Conservation (phyloP, 495 filamentous ascomycete genomes). For the Xylaria venustula region DNA sequence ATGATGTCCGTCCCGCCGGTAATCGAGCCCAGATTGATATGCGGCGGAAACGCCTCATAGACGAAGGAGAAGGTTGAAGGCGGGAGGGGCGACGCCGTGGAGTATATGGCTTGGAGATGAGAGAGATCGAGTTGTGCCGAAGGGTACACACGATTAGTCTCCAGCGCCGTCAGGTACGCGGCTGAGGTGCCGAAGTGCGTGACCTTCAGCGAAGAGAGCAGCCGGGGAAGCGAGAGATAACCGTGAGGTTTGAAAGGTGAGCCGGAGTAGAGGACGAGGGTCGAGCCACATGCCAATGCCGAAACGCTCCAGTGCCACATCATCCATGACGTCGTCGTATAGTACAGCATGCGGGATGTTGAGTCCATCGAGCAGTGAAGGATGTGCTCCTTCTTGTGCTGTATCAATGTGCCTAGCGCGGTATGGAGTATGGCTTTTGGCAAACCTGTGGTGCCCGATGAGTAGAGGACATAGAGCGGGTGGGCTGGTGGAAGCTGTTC, state of each 20-base stretch:
- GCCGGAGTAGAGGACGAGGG: conserved; percentile 83
- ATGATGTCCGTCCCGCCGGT: conserved; percentile 93
- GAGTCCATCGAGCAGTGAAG: conserved; percentile 73
- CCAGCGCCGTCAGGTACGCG: conserved; percentile 87
- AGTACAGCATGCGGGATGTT: conserved; percentile 65
- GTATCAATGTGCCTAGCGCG: conserved; percentile 79
- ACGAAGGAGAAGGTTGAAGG: conserved; percentile 91
- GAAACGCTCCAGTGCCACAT: conserved; percentile 97
- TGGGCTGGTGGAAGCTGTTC: conserved; percentile 74
- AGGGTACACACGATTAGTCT: conserved; percentile 73
- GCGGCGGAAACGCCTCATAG: conserved; percentile 72
- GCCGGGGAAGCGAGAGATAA: conserved; percentile 40
- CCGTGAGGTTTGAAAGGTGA: conserved; percentile 70
- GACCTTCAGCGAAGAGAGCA: conserved; percentile 53
- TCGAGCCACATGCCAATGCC: conserved; percentile 73
- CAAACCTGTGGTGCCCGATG: conserved; percentile 82
- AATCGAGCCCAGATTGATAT: conserved; percentile 78
- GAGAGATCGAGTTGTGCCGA: conserved; percentile 52
- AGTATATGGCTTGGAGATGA: conserved; percentile 77
- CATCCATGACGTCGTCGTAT: conserved; percentile 92
- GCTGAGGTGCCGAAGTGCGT: conserved; percentile 92
- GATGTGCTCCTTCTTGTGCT: conserved; percentile 92
- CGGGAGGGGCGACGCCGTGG: conserved; percentile 86
- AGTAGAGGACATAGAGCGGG: conserved; percentile 87
- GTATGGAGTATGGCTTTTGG: conserved; percentile 94